Percentiles rank a stretch among this genome's conserved stretches.
Conservation (phyloP, 1,139 yeast genomes). For the Yamadazyma taylorii region DNA sequence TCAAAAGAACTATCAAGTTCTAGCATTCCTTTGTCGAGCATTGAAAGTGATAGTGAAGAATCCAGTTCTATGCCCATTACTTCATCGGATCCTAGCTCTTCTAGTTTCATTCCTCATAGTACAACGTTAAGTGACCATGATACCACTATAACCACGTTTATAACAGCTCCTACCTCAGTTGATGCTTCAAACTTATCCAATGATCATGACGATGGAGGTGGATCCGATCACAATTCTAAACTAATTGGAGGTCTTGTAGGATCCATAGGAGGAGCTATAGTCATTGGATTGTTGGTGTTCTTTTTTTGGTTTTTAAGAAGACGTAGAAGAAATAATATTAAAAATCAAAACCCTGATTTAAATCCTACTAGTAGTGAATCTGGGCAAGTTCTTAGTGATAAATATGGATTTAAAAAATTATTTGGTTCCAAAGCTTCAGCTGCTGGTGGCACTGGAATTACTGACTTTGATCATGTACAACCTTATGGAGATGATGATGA, state of each 20-base stretch:
- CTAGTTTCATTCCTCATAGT: conserved; percentile 20
- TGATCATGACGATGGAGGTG: conserved; percentile 11
- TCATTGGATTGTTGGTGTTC: conserved; percentile 39
- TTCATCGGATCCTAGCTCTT: conserved; percentile 7
- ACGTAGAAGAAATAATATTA: conserved; percentile 28
- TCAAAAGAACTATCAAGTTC: conserved; percentile 3
- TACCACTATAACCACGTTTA: conserved; percentile 44
- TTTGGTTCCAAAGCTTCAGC: conserved; percentile 27
- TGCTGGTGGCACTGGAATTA: conserved; percentile 10
- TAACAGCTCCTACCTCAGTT: conserved; percentile 40
- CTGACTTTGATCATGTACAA: conserved; percentile 14
- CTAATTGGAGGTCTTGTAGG: conserved; percentile 51
- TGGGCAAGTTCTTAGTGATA: conserved; percentile 9
- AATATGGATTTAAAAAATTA: conserved; percentile 30
- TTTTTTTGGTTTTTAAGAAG: conserved; percentile 38
- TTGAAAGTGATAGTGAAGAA: conserved; percentile 4
- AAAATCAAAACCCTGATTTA: conserved; percentile 49
- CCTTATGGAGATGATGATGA: conserved; percentile 19
- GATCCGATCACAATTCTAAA: conserved; percentile 32
- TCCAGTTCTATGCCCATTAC: conserved; percentile 11
- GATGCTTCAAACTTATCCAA: conserved; percentile 6
- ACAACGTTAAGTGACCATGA: conserved; percentile 31
- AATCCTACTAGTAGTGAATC: conserved; percentile 28
- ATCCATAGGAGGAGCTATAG: conserved; percentile 47
- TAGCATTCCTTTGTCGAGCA: conserved; percentile 3